These are phyloP conservation scores for Barnettozyma californica DNA, from an alignment of 805 yeast genomes.

Conservation along the genomic window DNA sequence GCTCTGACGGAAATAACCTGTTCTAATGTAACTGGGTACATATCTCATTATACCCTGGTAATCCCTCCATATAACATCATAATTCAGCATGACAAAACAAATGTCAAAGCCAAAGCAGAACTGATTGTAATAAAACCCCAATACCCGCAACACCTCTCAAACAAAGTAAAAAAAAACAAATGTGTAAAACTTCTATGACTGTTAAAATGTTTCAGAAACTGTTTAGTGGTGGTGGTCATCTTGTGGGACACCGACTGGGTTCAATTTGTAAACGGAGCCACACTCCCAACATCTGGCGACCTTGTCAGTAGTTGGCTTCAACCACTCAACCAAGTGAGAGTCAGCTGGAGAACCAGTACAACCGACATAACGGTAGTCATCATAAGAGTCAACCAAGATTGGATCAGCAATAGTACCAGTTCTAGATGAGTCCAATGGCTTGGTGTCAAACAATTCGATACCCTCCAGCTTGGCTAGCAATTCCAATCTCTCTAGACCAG, in stretches of 20 bases:
- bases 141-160: not conserved
- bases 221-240: conserved; percentile 37
- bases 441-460: conserved; percentile 85
- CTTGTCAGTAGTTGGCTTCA: conserved; percentile 76
- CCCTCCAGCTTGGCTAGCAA: conserved; percentile 92
- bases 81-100: not conserved
- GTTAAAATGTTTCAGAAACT: not conserved
- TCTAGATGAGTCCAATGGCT: conserved; percentile 84
- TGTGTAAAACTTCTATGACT: conserved; percentile 1
- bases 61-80: not conserved
- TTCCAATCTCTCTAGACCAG: conserved; percentile 97
- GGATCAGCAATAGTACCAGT: conserved; percentile 90
- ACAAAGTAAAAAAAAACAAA: conserved; percentile 4
- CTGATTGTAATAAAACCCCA: not conserved
- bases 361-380: conserved; percentile 91
- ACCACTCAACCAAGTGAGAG: conserved; percentile 88
- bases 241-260: conserved; percentile 78
- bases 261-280: conserved; percentile 88
- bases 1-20: not conserved
- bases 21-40: not conserved
- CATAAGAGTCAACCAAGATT: conserved; percentile 81
- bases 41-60: not conserved
- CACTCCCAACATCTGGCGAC: conserved; percentile 98
- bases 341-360: conserved; percentile 96
- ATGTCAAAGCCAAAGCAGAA: not conserved